A percentile compares a stretch with the other conserved stretches of the same genome.
phyloP scores from a whole-genome alignment of 495 filamentous ascomycete genomes.

The Aspergillus panamensis region DNA sequence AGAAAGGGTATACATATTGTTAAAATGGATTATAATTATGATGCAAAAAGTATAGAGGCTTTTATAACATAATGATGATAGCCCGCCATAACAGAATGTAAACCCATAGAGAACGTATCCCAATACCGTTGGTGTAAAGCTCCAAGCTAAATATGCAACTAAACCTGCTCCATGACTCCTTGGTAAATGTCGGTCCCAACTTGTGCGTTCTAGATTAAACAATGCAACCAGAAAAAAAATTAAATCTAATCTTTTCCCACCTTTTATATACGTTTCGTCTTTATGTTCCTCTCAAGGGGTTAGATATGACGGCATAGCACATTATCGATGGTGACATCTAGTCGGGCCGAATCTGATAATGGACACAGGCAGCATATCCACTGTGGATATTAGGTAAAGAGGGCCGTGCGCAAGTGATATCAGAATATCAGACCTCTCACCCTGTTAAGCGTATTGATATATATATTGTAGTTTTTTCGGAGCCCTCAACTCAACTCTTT shows the following conservation, averaged over 20 bases:
- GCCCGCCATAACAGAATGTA: no score
- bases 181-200: slow-evolving; percentile 4
- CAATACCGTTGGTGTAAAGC: not conserved
- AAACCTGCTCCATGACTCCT: slow-evolving; percentile 1
- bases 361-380: not conserved
- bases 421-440: not conserved
- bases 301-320: not conserved
- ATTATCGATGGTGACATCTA: not conserved
- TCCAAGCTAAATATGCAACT: slow-evolving; percentile 8
- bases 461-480: not conserved
- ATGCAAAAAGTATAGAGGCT: no score
- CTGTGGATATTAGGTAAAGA: not conserved
- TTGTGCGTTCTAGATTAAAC: not conserved
- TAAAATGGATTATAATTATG: no score
- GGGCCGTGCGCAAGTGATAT: not conserved
- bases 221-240: slow-evolving; percentile 2
- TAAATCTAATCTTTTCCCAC: not conserved
- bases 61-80: no score
- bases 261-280: slow-evolving; percentile 3
- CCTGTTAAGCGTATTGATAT: not conserved
- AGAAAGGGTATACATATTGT: no score
- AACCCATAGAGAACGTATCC: no score
- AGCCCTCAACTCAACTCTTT: not conserved
- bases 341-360: not conserved
- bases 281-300: not conserved